A percentile compares a stretch with the other conserved stretches of the same genome.
Evolutionary conservation across 768 basidiomycete genomes (phyloP).

Genomic region (Rhizopogon vinicolor): DNA sequence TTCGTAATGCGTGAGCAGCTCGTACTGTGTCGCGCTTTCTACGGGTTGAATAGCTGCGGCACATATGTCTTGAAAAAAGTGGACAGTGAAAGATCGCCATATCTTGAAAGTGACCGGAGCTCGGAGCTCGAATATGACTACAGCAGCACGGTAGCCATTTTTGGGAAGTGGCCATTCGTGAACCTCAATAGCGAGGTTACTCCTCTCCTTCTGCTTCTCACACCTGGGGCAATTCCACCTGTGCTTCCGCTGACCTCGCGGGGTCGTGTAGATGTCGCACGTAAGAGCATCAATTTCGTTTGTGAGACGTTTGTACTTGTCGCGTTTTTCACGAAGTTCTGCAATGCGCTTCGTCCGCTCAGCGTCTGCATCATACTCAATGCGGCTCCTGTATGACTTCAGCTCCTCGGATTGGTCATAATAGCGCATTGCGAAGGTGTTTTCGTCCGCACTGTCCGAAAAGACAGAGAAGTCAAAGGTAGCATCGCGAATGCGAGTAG

Average conservation of each 20-base stretch:
- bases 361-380: conserved; percentile 19
- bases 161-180: conserved; percentile 40
- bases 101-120: conserved; percentile 26
- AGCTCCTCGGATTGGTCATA: conserved; percentile 17
- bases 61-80: conserved; percentile 29
- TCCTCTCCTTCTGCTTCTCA: conserved; percentile 8
- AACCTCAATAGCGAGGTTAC: conserved; percentile 21
- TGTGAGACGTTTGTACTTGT: conserved; percentile 6
- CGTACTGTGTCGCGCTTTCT: too few species aligned
- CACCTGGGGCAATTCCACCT: conserved; percentile 23
- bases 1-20: background rate
- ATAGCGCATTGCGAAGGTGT: conserved; percentile 27
- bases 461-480: conserved; percentile 25
- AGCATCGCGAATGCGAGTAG: conserved; percentile 14
- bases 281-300: too few species aligned
- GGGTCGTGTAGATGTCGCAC: too few species aligned
- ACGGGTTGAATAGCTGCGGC: background rate
- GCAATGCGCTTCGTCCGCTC: conserved; percentile 15
- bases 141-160: conserved; percentile 11
- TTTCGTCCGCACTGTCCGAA: conserved; percentile 6
- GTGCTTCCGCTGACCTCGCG: background rate
- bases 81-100: conserved; percentile 34
- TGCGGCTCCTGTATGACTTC: conserved; percentile 16
- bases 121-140: conserved; percentile 32
- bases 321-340: conserved; percentile 17